Base-by-base conservation (phyloP, 1,284 basidiomycete genomes). In the Pseudozyma hubeiensis region DNA sequence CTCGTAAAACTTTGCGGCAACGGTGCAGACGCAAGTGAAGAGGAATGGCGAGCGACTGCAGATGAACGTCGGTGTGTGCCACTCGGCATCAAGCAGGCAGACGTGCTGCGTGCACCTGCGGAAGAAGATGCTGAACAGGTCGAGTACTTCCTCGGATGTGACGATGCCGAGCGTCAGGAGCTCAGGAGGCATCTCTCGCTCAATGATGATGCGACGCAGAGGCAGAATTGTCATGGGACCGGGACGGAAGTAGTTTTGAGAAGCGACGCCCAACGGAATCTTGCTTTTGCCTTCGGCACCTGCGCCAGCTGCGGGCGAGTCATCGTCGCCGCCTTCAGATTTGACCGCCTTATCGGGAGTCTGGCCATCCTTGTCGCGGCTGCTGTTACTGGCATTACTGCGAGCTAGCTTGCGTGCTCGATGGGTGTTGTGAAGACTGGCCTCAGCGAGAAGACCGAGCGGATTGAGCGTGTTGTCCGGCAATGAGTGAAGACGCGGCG, bases 201-300 rank as follows among this genome's bases (percentile, higher is more conserved):
- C 94, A 67, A 96, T 96, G 83, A 91, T 92, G 68, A 96, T 86
- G 45, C 93, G 88, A 40, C 94, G 89, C 44, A 95, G 45, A 8
- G 81, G 75, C 48, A 81, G 47, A 64, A 82, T 84, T 60, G 81
- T 84, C 77, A 85, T 83, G 85, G 70, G 79, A 88, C 93, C 94
- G 48, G 96, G 94, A 82, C 93, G 94, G 87, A 98, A 99, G 85
- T 97, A 99, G 64, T 91, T 90, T 70, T 92, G 90, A 64, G 91
- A 93, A 0, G 94, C 95, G 8, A 97, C 92, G 8, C 93, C 94
- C 17, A 94, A 61, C 5, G 67, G 67, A 30, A 64, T 61, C 34
- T 52, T 56, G 29, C 53, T 41, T 41, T 53, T 55, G 11, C 56
- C 17, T 7, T 39, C 61, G 1, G 35, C 47, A 3, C 14, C 46